Evolutionary conservation across 495 filamentous ascomycete genomes (phyloP).

Genomic region (Aspergillus steynii): DNA sequence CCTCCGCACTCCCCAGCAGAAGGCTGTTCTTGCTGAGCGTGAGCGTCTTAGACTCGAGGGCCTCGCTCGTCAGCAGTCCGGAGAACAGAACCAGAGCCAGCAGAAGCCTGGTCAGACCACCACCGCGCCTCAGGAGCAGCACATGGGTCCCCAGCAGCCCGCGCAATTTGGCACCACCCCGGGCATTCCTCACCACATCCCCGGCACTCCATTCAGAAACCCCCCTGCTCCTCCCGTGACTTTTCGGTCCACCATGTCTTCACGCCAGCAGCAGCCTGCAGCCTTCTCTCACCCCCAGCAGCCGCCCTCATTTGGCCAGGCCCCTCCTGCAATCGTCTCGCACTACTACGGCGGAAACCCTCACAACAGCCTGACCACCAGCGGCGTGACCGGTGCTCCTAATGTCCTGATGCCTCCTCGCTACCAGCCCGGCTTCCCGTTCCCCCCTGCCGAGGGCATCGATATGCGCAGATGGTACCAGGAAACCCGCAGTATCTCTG

Average conservation of each 20-base stretch:
- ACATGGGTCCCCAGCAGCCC: background rate
- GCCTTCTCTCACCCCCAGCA: background rate
- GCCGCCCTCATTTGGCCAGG: background rate
- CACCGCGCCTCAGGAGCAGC: too few relatives aligned
- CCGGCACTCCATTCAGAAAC: background rate
- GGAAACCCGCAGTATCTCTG: background rate
- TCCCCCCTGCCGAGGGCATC: background rate
- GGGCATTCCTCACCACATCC: background rate
- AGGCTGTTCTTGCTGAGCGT: conserved; percentile 20
- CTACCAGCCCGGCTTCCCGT: background rate
- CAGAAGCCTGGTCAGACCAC: too few relatives aligned
- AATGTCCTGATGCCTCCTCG: background rate
- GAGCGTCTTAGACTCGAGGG: background rate
- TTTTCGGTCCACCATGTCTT: background rate
- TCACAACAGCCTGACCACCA: background rate
- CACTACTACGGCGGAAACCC: background rate
- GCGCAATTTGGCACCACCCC: background rate
- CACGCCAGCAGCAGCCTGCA: background rate
- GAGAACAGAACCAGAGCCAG: too few relatives aligned
- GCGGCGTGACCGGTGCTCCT: background rate
- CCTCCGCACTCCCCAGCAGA: conserved; percentile 17
- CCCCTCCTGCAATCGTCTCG: background rate
- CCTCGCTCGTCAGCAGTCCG: background rate
- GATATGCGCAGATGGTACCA: background rate
- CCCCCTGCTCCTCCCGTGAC: background rate